Percentiles rank a stretch among this genome's conserved stretches.
phyloP scores from a whole-genome alignment of 2,329 filamentous ascomycete species.

The Aspergillus candidus region DNA sequence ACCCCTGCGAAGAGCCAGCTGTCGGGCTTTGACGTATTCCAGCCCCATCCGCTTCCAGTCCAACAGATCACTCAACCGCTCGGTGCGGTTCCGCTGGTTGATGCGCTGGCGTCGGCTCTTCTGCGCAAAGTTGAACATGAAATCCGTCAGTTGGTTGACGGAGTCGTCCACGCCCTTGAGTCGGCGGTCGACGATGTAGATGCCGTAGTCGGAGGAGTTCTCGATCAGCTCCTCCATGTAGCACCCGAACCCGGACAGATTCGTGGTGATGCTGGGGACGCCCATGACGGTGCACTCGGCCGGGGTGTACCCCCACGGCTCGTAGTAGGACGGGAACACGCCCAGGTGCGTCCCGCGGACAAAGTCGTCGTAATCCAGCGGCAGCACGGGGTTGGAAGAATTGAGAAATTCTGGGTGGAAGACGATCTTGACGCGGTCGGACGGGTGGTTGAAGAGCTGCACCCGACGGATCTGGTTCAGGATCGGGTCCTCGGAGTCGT shows the following conservation, averaged over 20 bases:
- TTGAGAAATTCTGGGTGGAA: constrained; percentile 98
- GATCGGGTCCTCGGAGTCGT: constrained; percentile 87
- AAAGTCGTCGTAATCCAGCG: constrained; percentile 97
- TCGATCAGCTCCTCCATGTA: constrained; percentile 99
- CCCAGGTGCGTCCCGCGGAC: constrained; percentile 94
- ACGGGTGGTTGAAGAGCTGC: constrained; percentile 92
- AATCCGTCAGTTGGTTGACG: constrained; percentile 85
- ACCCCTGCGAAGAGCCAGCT: constrained; percentile 75
- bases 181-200: constrained; percentile 95
- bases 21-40: constrained; percentile 97
- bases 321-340: constrained; percentile 96
- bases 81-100: constrained; percentile 96
- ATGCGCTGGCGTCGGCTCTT: constrained; percentile 96
- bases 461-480: constrained; percentile 93
- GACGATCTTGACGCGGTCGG: constrained; percentile 91
- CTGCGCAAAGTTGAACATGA: constrained; percentile 88
- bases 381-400: constrained; percentile 88
- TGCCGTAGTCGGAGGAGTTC: constrained; percentile 95
- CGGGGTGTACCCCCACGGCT: constrained; percentile 98
- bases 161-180: constrained; percentile 96
- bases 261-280: constrained; percentile 95
- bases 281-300: constrained; percentile 99
- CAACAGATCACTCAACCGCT: constrained; percentile 85
- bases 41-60: constrained; percentile 99
- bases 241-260: constrained; percentile 94